These are phyloP conservation scores for Scedosporium minutisporum DNA, from an alignment of 2,329 filamentous ascomycete species.

Conservation along the genomic window DNA sequence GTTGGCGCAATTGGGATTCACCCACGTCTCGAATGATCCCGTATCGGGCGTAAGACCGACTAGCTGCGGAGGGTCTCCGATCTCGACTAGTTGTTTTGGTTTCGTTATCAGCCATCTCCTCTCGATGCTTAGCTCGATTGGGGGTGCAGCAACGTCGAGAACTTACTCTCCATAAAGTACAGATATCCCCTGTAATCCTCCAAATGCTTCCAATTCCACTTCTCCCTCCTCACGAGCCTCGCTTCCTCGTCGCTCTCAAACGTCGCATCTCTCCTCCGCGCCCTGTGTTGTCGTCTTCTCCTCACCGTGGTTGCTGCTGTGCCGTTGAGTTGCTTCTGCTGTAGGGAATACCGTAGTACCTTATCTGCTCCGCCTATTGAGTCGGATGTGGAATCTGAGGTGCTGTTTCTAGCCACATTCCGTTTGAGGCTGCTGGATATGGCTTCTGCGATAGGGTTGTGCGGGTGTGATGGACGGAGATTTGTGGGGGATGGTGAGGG, in stretches of 20 bases:
- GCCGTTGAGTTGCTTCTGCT: neutral
- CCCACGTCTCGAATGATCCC: constrained; percentile 54
- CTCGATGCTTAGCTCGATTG: neutral
- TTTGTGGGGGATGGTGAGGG: neutral
- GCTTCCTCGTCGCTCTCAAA: neutral
- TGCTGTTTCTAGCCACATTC: too few relatives aligned
- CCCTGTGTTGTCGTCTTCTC: neutral
- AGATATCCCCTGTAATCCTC: constrained; percentile 7
- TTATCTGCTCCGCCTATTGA: neutral
- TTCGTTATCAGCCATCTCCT: neutral
- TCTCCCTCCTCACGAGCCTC: neutral
- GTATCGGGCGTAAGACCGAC: constrained; percentile 50
- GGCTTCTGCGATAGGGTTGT: neutral
- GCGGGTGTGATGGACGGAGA: neutral
- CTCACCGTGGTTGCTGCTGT: neutral
- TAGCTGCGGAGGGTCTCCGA: constrained; percentile 49
- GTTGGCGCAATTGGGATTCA: constrained; percentile 22
- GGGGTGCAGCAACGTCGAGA: neutral
- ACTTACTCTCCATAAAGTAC: constrained; percentile 6
- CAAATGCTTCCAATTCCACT: constrained; percentile 7
- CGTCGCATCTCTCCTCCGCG: neutral
- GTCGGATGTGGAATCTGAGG: neutral
- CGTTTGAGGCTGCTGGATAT: neutral
- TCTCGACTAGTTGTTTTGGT: constrained; percentile 21
- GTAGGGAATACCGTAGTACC: neutral